Evolutionary conservation across 139 green algal species (phyloP), one percentile per base, ranked within the genome.

Genomic region (Pseudopediastrum boryanum): DNA sequence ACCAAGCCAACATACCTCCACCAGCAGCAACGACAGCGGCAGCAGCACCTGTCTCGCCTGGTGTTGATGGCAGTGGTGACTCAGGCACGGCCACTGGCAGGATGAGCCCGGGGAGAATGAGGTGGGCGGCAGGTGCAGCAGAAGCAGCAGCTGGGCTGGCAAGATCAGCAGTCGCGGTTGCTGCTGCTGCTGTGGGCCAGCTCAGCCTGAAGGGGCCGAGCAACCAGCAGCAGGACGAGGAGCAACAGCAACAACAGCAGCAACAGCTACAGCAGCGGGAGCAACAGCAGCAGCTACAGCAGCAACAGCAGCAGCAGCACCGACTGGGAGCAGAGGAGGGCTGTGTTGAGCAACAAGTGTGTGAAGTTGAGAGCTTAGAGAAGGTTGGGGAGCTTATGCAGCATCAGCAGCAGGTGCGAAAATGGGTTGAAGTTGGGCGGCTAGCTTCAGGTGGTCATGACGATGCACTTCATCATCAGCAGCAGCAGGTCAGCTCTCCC

Each of bases 201-300:
- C 56, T 66, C 41, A 51, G n/a, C 10, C 13, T 29, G 19, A 2
- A 43, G 42, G 43, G n/a, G 66, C 23, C 42, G 42, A 39, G 29
- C 27, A 13, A 16, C 5, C 27, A 9, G 19, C 42, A 38, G 13
- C 66, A 59, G 66, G 43, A 19, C 10, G 31, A 13, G 58, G 29
- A 48, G 67, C 67, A 63, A 33, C 67, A 62, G 44, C 67, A 62
- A 31, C 67, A 63, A 12, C 43, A n/a, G 66, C n/a, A 27, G 33
- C 33, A 31, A 6, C 36, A 52, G 43, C 64, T 33, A 31, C n/a
- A 0, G n/a, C 44, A 16, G 42, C 5, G 65, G 39, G n/a, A 12
- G 65, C 65, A 38, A n/a, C 44, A 75, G 8, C 44, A 75, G n/a
- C 67, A 63, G 36, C 41, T 6, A 31, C 1, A 43, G 19, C 56